These are phyloP conservation scores for Datura wrightii DNA, from an alignment of 257 asterid genomes.

Conservation along the genomic window DNA sequence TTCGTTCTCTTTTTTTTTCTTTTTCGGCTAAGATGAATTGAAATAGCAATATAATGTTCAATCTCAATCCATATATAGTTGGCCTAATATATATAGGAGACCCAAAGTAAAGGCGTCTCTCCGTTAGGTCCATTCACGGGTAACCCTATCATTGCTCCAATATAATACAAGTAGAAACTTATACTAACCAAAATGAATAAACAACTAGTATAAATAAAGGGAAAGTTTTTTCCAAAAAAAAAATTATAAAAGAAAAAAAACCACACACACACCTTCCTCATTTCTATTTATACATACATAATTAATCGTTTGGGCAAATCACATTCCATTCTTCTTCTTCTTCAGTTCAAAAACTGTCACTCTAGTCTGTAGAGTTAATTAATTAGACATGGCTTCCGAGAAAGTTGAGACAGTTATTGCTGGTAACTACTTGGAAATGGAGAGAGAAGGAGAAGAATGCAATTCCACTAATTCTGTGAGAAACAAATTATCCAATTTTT, in stretches of 20 bases:
- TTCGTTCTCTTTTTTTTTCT: neutral
- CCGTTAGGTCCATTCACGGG: conserved; percentile 45
- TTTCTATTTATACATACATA: conserved; percentile 16
- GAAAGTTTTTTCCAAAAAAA: neutral
- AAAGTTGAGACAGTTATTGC: conserved; percentile 82
- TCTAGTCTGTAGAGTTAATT: neutral
- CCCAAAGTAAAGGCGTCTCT: conserved; percentile 34
- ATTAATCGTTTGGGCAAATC: conserved; percentile 3
- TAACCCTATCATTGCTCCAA: conserved; percentile 54
- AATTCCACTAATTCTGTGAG: conserved; percentile 48
- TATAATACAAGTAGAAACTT: conserved; percentile 11
- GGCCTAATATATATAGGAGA: conserved; percentile 36
- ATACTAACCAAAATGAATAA: neutral
- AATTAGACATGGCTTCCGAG: conserved; percentile 71
- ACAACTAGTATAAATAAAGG: neutral
- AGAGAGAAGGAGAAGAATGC: conserved; percentile 64
- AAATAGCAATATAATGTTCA: neutral
- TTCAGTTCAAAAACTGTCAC: neutral
- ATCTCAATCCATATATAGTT: conserved; percentile 23
- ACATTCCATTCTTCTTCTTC: neutral
- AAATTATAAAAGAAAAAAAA: neutral
- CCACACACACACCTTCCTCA: neutral
- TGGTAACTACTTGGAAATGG: conserved; percentile 85
- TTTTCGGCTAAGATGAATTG: neutral
- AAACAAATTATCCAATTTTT: conserved; percentile 56